These are phyloP conservation scores for Begonia peltatifolia DNA, from an alignment of 306 rosid genomes.

Conservation along the genomic window DNA sequence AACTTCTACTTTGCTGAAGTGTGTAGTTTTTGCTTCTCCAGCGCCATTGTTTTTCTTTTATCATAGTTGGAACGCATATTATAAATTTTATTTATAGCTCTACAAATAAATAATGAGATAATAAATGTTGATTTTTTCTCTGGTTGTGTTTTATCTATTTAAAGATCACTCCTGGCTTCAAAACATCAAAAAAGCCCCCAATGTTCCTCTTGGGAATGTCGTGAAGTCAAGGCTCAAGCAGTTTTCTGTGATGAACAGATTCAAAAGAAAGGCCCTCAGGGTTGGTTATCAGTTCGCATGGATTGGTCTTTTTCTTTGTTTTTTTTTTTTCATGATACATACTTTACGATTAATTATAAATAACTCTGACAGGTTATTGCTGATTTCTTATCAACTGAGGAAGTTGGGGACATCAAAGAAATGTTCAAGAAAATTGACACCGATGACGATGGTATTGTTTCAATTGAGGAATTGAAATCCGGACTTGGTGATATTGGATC, in stretches of 20 bases:
- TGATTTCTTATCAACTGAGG: conserved; percentile 31
- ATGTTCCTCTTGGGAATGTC: conserved; percentile 87
- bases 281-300: conserved; percentile 3
- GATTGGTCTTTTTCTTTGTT: too few relatives aligned
- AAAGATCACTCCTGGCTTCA: conserved; percentile 87
- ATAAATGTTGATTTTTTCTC: conserved; percentile 6
- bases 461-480: conserved; percentile 64
- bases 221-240: conserved; percentile 96
- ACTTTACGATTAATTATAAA: too few relatives aligned
- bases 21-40: too few relatives aligned
- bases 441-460: conserved; percentile 78
- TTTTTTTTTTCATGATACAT: too few relatives aligned
- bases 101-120: neutral
- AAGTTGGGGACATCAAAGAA: too few relatives aligned
- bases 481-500: conserved; percentile 58
- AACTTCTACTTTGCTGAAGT: too few relatives aligned
- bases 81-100: too few relatives aligned
- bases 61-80: too few relatives aligned
- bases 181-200: conserved; percentile 91
- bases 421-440: conserved; percentile 10
- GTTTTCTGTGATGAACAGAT: conserved; percentile 57
- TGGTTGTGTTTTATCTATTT: conserved; percentile 9
- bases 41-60: too few relatives aligned
- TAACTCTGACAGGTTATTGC: conserved; percentile 15
- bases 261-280: conserved; percentile 87